A percentile compares a stretch with the other conserved stretches of the same genome.
Evolutionary conservation across 495 filamentous ascomycete genomes (phyloP).

Genomic region (Beverwykella pulmonaria): DNA sequence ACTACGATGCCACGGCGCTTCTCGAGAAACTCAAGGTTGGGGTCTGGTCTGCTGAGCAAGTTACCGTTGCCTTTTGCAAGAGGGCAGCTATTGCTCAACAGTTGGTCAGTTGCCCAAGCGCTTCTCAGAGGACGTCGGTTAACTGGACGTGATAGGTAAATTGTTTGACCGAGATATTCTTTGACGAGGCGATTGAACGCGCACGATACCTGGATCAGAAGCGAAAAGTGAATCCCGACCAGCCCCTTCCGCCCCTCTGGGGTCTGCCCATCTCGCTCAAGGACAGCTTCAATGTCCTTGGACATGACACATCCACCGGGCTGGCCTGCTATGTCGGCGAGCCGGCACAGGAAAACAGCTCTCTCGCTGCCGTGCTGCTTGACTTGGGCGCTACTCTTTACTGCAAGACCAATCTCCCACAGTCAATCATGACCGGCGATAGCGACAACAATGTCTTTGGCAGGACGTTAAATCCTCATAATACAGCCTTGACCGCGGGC

Average conservation of each 20-base stretch:
- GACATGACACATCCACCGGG: slow-evolving; percentile 4
- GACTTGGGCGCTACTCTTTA: slow-evolving; percentile 35
- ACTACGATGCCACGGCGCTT: too few relatives aligned
- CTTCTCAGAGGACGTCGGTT: neutral
- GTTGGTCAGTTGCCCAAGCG: slow-evolving; percentile 3
- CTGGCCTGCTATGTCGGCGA: slow-evolving; percentile 1
- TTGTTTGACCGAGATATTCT: slow-evolving; percentile 4
- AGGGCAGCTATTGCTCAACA: slow-evolving; percentile 23
- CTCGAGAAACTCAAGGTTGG: too few relatives aligned
- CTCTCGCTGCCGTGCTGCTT: neutral
- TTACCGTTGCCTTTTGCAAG: slow-evolving; percentile 15
- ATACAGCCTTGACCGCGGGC: slow-evolving; percentile 50
- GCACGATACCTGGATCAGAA: slow-evolving; percentile 20
- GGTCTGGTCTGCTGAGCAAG: too few relatives aligned
- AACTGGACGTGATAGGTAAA: neutral
- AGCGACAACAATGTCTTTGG: slow-evolving; percentile 56
- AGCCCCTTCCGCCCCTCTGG: slow-evolving; percentile 17
- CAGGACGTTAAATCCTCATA: slow-evolving; percentile 54
- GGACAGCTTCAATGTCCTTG: slow-evolving; percentile 16
- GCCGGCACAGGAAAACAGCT: neutral
- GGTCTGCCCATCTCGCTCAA: slow-evolving; percentile 28
- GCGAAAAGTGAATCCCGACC: neutral
- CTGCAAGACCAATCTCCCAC: slow-evolving; percentile 47
- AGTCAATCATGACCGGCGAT: slow-evolving; percentile 41
- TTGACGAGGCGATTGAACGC: neutral